Conservation (phyloP, 75 land plant species). For the Sequoiadendron giganteum region DNA sequence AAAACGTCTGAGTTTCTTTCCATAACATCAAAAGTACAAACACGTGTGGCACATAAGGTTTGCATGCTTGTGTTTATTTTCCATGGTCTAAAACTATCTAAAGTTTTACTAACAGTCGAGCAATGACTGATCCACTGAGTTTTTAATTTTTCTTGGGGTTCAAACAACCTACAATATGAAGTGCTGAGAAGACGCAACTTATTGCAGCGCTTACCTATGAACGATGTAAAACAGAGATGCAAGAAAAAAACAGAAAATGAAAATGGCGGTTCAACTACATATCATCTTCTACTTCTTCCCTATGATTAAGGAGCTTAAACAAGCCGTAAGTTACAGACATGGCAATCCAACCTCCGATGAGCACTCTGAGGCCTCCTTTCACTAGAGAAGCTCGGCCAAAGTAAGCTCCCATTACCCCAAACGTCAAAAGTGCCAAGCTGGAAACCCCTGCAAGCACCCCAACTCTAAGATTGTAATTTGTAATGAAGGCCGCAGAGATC, state of each 20-base stretch:
- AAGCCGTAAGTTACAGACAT: conserved; percentile 59
- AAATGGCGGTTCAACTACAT: neutral
- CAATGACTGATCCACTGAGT: neutral
- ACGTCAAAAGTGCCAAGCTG: conserved; percentile 26
- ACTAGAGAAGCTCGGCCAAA: conserved; percentile 39
- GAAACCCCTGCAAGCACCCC: conserved; percentile 29
- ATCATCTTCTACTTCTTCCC: neutral
- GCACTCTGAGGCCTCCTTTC: conserved; percentile 40
- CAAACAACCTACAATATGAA: neutral
- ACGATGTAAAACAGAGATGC: neutral
- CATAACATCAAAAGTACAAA: neutral
- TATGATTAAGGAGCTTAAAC: conserved; percentile 33
- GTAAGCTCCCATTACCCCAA: conserved; percentile 51
- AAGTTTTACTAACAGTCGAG: too few relatives aligned
- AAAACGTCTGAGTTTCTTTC: neutral
- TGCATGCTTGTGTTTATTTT: neutral
- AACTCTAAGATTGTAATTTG: conserved; percentile 7
- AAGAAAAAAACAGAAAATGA: neutral
- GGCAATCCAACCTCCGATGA: conserved; percentile 65
- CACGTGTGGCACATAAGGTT: neutral
- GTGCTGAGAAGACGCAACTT: neutral
- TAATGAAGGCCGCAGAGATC: conserved; percentile 22
- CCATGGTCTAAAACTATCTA: neutral
- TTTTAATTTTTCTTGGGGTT: neutral
- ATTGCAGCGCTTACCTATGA: neutral